A percentile compares a stretch with the other conserved stretches of the same genome.
phyloP scores from a whole-genome alignment of 768 basidiomycete species.

The Termitomyces sp. region DNA sequence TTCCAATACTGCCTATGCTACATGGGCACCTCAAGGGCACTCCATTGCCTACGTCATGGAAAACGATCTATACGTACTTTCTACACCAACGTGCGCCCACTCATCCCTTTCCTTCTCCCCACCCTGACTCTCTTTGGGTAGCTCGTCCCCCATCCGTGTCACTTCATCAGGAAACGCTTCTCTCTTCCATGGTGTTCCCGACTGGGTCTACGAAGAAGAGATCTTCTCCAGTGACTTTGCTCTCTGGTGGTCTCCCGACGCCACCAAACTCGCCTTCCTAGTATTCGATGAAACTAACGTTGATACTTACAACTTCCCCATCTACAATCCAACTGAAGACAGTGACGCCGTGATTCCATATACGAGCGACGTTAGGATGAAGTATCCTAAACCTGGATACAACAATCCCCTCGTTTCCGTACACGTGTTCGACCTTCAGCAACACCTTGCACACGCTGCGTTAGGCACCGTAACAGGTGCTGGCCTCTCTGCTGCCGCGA shows the following conservation, averaged over 20 bases:
- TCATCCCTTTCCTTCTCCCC: conserved; percentile 1
- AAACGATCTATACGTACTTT: conserved; percentile 87
- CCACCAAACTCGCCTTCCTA: conserved; percentile 74
- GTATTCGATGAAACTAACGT: conserved; percentile 86
- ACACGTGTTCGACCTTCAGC: conserved; percentile 73
- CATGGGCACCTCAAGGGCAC: conserved; percentile 83
- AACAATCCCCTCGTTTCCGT: conserved; percentile 82
- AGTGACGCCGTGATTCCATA: conserved; percentile 73
- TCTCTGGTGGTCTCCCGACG: conserved; percentile 90
- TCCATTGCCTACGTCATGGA: conserved; percentile 80
- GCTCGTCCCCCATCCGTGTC: conserved; percentile 56
- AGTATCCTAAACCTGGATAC: conserved; percentile 88
- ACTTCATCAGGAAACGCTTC: conserved; percentile 78
- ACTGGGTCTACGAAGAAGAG: conserved; percentile 98
- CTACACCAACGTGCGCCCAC: conserved; percentile 52
- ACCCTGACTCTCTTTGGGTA: conserved; percentile 18
- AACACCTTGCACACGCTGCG: conserved; percentile 35
- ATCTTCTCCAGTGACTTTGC: conserved; percentile 69
- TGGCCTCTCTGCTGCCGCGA: conserved; percentile 28
- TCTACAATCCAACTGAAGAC: conserved; percentile 84
- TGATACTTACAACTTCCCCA: conserved; percentile 79
- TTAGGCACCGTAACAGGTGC: conserved; percentile 11
- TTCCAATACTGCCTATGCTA: conserved; percentile 70
- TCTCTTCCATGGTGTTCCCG: conserved; percentile 90
- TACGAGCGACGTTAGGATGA: conserved; percentile 62